These are phyloP conservation scores for Rhynchospora tenuis DNA, from an alignment of 176 grass and related monocot genomes.

Conservation along the genomic window DNA sequence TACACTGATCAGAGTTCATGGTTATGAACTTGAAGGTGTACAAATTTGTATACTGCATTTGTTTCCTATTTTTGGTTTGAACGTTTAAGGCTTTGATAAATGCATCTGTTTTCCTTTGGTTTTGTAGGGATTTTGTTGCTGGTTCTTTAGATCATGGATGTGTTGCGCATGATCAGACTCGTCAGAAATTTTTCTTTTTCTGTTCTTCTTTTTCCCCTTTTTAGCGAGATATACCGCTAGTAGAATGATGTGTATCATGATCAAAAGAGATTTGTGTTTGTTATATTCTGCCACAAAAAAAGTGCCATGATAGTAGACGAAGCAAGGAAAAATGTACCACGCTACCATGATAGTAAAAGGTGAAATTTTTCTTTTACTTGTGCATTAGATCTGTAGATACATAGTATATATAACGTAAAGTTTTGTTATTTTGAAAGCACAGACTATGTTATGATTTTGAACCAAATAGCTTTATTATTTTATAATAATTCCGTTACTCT, in stretches of 20 bases:
- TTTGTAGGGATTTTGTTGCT: slow-evolving; percentile 25
- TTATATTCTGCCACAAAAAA: not conserved
- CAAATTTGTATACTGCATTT: not conserved
- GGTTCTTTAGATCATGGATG: not conserved
- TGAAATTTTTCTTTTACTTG: not conserved
- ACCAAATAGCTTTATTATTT: not conserved
- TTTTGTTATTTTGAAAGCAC: slow-evolving; percentile 1
- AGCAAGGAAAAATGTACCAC: not conserved
- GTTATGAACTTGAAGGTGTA: not conserved
- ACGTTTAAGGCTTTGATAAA: not conserved
- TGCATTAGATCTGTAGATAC: slow-evolving; percentile 7
- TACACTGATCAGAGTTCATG: not conserved
- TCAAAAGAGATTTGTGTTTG: not conserved
- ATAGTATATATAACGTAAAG: slow-evolving; percentile 3
- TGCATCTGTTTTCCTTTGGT: not conserved
- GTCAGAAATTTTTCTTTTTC: not conserved
- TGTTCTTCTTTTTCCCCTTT: not conserved
- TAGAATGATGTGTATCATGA: not conserved
- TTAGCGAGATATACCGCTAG: not conserved
- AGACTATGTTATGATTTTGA: not conserved
- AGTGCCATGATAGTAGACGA: not conserved
- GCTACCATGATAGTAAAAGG: not conserved
- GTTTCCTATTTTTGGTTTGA: not conserved
- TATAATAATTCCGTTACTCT: not conserved
- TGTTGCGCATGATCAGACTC: not conserved